Base-by-base conservation (phyloP, 768 basidiomycete species). In the Calvatia gigantea region DNA sequence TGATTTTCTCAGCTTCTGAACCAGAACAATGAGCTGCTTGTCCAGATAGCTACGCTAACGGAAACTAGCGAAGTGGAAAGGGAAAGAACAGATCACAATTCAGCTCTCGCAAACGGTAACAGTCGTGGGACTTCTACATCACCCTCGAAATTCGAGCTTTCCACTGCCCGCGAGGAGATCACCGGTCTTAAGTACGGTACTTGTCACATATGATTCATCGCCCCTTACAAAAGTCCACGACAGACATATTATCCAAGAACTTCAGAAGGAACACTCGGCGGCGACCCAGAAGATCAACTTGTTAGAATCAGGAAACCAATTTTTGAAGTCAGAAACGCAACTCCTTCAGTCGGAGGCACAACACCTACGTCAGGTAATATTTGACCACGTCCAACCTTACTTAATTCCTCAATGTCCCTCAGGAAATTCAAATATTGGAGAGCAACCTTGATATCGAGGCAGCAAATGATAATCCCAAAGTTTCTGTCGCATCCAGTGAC, bases 241-340 rank as follows among this genome's bases (percentile, higher is more conserved):
- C 58, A 91, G 90, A 70, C 87, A 92, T 63, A 91, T 97, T 62
- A 84, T 97, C 19, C 87, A 91, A 65, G 89, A 94, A 62, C 75
- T 97, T 37, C 89, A 91, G 64, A 87, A 89, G 62, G 94, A 97
- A 70, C 90, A 84, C 62, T 65, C 82, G 2, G 71, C 77, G 23
- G 67, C 80, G 1, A 69, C 78, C 6, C 87, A 91, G 58, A 80
- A 80, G 57, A 84, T 83, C 66, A 85, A 87, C 62, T 66, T 86
- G n/a, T 66, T 94, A 39, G 84, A 86, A 66, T 81, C 86, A 9
- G 91, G 93, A 71, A 93, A 94, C 64, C 79, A 79, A 60, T 69
- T 86, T 11, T 73, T 94, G 33, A 63, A 79, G 25, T 76, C 84
- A 9, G 87, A 90, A 63, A 92, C 92, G 64, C 79, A 78, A 60